Base-by-base conservation (phyloP, 257 asterid genomes). In the Nicotiana obtusifolia region DNA sequence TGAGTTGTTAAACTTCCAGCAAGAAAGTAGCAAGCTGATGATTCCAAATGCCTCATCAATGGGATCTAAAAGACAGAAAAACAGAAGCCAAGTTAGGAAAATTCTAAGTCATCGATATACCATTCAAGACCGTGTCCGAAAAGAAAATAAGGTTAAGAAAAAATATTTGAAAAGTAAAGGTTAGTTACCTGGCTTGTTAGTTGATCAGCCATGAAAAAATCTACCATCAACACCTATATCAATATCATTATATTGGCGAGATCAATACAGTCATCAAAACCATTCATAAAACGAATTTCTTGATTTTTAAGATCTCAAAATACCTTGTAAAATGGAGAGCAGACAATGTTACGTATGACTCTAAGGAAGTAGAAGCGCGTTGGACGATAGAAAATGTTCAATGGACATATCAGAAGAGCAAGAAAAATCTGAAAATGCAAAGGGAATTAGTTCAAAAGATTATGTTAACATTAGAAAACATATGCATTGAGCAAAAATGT, bases 121-220 rank as follows among this genome's bases (percentile, higher is more conserved):
- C 30, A 54, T 81, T 65, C 71, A 8, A 24, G 53, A 9, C 16
- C 16, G 15, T 4, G 7, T 22, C 11, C 11, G 20, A 22, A 15
- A 41, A 61, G 77, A 10, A 37, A 35, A 44, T n/a, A 84, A 3
- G 4, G 5, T 30, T 16, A 10, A 16, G 47, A 37, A 56, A 37
- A 56, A 14, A 33, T 4, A 14, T 64, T 76, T 61, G 64, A 14
- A 69, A 53, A 24, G 13, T 13, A 13, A 5, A 20, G 54, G 54
- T 68, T 37, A 35, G 64, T 68, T 89, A 95, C 99, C 98, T 95
- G 98, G 82, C 99, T 96, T 5, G 99, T 96, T 1, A 96, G 92
- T 82, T 96, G 99, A 86, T 96, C 98, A 56, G 99, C 99, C 99
- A 96, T 96, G 94, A 94, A 94, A 84, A 96, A 93, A 49, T 96